Conservation (phyloP, 768 basidiomycete genomes). For the Kwoniella sp. region DNA sequence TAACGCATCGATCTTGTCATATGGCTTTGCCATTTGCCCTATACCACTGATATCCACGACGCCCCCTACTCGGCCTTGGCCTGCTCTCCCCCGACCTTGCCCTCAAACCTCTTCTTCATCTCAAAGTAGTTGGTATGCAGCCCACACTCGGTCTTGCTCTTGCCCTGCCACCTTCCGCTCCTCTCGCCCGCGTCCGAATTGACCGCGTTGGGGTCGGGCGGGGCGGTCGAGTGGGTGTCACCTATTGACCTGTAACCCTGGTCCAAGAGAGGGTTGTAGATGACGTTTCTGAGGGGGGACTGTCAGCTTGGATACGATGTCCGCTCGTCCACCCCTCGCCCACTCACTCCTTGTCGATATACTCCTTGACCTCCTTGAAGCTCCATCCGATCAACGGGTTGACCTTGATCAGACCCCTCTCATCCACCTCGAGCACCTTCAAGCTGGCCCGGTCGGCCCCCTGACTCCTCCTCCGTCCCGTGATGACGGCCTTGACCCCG, state of each 20-base stretch:
- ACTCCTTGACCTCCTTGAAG: conserved; percentile 76
- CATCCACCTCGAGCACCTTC: conserved; percentile 82
- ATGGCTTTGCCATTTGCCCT: too few species aligned
- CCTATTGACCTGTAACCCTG: conserved; percentile 94
- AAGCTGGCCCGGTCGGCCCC: conserved; percentile 81
- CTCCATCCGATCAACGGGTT: conserved; percentile 90
- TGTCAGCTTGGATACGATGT: background rate
- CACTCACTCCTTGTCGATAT: conserved; percentile 66
- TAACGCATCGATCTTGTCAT: too few species aligned
- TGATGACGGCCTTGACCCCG: conserved; percentile 79
- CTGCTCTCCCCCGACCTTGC: conserved; percentile 5
- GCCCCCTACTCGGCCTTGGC: too few species aligned
- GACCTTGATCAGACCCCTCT: conserved; percentile 83
- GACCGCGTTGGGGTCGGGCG: conserved; percentile 41
- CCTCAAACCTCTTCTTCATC: conserved; percentile 51
- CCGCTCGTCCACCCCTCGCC: background rate
- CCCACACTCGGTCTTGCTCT: conserved; percentile 87
- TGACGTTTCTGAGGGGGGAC: conserved; percentile 57
- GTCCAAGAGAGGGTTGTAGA: conserved; percentile 77
- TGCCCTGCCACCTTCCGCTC: conserved; percentile 85
- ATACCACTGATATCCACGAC: too few species aligned
- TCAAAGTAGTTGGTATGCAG: conserved; percentile 85
- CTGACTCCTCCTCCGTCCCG: conserved; percentile 89
- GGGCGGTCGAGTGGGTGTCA: conserved; percentile 91
- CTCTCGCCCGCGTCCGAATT: conserved; percentile 69